A percentile compares a stretch with the other conserved stretches of the same genome.
These are phyloP conservation scores for Rubroshorea leprosula DNA, from an alignment of 345 rosid genomes.

Conservation along the genomic window DNA sequence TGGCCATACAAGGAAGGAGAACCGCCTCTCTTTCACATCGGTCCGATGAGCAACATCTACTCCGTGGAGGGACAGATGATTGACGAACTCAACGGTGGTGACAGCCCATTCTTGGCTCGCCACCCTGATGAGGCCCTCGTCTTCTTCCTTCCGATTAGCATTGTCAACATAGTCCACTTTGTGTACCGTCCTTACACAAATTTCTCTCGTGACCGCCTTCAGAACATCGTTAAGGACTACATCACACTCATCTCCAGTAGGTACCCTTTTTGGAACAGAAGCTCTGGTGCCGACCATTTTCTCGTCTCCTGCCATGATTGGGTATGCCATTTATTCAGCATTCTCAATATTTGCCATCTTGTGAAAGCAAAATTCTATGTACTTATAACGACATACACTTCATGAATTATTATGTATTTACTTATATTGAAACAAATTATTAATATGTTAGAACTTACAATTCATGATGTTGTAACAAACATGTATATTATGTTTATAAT, in stretches of 20 bases:
- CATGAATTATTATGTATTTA: too few relatives aligned
- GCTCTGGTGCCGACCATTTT: slow-evolving; percentile 60
- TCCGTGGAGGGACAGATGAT: slow-evolving; percentile 65
- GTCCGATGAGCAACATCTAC: slow-evolving; percentile 57
- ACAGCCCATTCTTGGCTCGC: slow-evolving; percentile 35
- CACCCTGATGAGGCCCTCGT: slow-evolving; percentile 43
- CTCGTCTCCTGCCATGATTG: slow-evolving; percentile 71
- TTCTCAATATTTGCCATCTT: neutral
- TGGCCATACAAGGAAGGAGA: slow-evolving; percentile 75
- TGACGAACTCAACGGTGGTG: slow-evolving; percentile 44
- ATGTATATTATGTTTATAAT: too few relatives aligned
- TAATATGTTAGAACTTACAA: too few relatives aligned
- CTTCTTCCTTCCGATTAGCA: slow-evolving; percentile 58
- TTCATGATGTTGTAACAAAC: too few relatives aligned
- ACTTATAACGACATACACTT: too few relatives aligned
- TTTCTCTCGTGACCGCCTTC: slow-evolving; percentile 44
- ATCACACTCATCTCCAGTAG: slow-evolving; percentile 28
- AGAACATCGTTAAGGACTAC: slow-evolving; percentile 50
- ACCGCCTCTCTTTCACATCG: slow-evolving; percentile 51
- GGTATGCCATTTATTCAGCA: slow-evolving; percentile 29
- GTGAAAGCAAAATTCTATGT: neutral
- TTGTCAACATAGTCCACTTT: slow-evolving; percentile 36
- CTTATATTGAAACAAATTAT: too few relatives aligned
- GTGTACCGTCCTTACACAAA: slow-evolving; percentile 50
- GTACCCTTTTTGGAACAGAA: slow-evolving; percentile 55